Base-by-base conservation (phyloP, 768 basidiomycete genomes). In the Dentipellis sp. region DNA sequence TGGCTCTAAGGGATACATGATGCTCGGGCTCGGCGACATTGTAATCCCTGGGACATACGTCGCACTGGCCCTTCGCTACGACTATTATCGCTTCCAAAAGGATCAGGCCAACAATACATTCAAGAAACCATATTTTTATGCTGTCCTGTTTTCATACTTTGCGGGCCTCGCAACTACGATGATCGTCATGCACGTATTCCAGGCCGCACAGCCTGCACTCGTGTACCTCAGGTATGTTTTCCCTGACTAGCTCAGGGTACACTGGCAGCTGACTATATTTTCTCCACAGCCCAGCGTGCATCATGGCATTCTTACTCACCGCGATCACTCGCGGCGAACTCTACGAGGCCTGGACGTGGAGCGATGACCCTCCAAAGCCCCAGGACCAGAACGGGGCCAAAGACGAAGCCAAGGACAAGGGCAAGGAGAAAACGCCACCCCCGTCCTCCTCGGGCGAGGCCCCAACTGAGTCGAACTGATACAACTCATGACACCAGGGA, bases 21-120 rank as follows among this genome's bases (percentile, higher is more conserved):
- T 97, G 84, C 84, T 98, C 34, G 95, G 95, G 1, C 75, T 98
- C 1, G 94, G 94, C 22, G 94, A 97, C 67, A 82, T 95, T 42
- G 82, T 84, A 22, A 69, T 83, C 45, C 82, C 82, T 0, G 79
- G 79, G 21, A 74, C 78, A 37, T 89, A 97, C 69, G 74, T 97
- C 52, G 85, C 91, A 16, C 78, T 93, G 12, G 91, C 86, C 3
- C 77, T 97, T 45, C 88, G 95, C 38, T 94, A 88, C 69, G 95
- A 97, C 73, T 70, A 79, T 53, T 71, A 79, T 60, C 78, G 75
- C 50, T 75, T 70, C 55, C 64, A 62, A 50, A 11, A 63, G 54
- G 67, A 60, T 56, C 61, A 67, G n/a, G 59, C 69, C 22, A 57
- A 64, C 6, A 54, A 17, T 11, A 16, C 37, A 16, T 87, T 84